These are phyloP conservation scores for Halophytophthora polymorphica DNA, from an alignment of 352 stramenopile species.

Conservation along the genomic window DNA sequence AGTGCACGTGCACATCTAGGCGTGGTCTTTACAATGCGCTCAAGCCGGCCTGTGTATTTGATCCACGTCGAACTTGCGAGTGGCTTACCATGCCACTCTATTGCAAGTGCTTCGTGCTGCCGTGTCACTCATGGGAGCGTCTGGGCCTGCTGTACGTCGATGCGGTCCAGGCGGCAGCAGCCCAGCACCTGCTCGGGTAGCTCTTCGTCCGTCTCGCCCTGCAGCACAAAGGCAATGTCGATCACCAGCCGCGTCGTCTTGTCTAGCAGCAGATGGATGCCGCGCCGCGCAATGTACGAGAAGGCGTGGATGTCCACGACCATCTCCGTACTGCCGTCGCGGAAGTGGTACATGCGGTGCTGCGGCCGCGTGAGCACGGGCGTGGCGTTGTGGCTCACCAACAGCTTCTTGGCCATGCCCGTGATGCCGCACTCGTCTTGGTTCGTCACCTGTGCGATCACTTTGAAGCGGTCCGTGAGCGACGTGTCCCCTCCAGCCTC, in stretches of 20 bases:
- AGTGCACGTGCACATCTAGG: too few relatives aligned
- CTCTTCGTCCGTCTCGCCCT: conserved; percentile 86
- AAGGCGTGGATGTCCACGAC: conserved; percentile 82
- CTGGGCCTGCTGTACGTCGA: conserved; percentile 66
- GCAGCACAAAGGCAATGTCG: conserved; percentile 84
- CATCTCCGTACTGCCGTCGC: conserved; percentile 62
- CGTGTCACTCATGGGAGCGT: conserved; percentile 34
- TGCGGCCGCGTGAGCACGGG: conserved; percentile 81
- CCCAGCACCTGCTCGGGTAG: conserved; percentile 84
- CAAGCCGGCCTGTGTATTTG: neutral
- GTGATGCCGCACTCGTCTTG: conserved; percentile 79
- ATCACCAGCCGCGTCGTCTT: conserved; percentile 81
- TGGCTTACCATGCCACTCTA: too few relatives aligned
- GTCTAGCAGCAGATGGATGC: conserved; percentile 77
- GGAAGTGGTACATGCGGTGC: conserved; percentile 81
- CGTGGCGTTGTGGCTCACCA: conserved; percentile 78
- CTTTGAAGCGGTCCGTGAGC: conserved; percentile 81
- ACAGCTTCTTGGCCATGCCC: conserved; percentile 72
- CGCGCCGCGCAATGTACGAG: conserved; percentile 78
- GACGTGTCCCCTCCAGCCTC: conserved; percentile 57
- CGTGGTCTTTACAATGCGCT: too few relatives aligned
- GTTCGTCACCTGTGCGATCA: conserved; percentile 84
- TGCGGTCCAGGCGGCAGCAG: conserved; percentile 73
- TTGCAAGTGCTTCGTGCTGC: neutral
- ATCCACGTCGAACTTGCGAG: neutral